phyloP scores from a whole-genome alignment of 1,284 basidiomycete genomes.

The Cystobasidium slooffiae region DNA sequence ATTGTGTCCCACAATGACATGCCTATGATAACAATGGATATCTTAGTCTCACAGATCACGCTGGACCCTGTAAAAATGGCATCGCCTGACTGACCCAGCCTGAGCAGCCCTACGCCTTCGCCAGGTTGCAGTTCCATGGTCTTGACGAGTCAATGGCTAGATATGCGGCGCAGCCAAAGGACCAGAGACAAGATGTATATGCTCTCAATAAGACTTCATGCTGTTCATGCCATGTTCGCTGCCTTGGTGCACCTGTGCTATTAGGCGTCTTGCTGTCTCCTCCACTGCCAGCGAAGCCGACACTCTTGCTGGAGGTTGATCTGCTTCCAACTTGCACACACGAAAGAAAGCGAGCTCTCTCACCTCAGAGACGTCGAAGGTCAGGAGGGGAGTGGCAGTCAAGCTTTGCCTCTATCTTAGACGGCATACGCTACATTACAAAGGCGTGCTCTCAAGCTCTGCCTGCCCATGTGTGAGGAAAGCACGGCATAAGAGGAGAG shows the following conservation, averaged over 20 bases:
- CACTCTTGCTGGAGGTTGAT: conserved; percentile 1
- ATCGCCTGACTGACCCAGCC: conserved; percentile 33
- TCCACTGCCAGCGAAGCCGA: neutral
- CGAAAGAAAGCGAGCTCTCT: neutral
- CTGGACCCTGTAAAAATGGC: neutral
- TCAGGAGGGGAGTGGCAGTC: neutral
- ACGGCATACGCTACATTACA: too few species aligned
- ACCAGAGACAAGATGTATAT: too few species aligned
- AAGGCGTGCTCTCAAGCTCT: neutral
- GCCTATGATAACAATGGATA: neutral
- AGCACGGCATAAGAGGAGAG: neutral
- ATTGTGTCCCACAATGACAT: conserved; percentile 36
- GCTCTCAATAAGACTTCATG: neutral
- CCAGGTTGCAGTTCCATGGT: conserved; percentile 37
- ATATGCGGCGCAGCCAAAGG: neutral
- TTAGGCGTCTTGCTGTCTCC: neutral
- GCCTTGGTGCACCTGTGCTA: neutral
- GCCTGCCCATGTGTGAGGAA: neutral
- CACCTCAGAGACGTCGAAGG: neutral
- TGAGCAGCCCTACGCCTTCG: conserved; percentile 23
- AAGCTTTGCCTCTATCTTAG: neutral
- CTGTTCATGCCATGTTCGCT: neutral
- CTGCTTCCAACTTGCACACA: conserved; percentile 2
- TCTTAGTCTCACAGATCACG: neutral
- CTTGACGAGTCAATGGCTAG: neutral